Evolutionary conservation across 2,329 filamentous ascomycete species (phyloP).

Genomic region (Colletotrichum brevisporum): DNA sequence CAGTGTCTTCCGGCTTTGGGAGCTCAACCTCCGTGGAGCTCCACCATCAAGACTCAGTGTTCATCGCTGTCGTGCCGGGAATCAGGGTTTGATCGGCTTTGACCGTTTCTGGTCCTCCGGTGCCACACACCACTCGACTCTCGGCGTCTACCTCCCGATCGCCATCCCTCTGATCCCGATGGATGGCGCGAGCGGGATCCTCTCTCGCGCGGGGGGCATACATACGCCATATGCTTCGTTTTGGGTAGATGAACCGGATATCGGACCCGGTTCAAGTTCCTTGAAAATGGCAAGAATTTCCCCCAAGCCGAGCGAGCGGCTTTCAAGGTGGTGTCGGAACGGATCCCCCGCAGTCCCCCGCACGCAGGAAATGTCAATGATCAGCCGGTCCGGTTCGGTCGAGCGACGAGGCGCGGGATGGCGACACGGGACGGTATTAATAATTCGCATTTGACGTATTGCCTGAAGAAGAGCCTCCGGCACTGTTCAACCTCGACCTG

Average conservation of each 20-base stretch:
- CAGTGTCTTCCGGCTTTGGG: neutral
- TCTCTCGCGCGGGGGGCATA: neutral
- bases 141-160: neutral
- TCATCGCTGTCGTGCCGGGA: too few species aligned
- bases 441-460: slow-evolving; percentile 5
- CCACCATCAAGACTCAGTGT: too few species aligned
- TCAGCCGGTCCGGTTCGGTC: neutral
- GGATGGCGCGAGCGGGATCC: neutral
- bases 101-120: neutral
- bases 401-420: neutral
- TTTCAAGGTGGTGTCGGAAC: neutral
- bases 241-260: slow-evolving; percentile 7
- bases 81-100: neutral
- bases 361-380: neutral
- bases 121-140: neutral
- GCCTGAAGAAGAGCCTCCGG: too few species aligned
- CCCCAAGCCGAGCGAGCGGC: neutral
- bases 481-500: too few species aligned
- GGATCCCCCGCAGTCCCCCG: neutral
- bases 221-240: neutral
- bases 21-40: neutral
- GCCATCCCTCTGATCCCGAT: neutral
- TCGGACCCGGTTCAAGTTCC: neutral
- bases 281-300: neutral
- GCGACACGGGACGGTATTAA: neutral